Conservation (phyloP, 805 yeast genomes). For the Candida koratica region DNA sequence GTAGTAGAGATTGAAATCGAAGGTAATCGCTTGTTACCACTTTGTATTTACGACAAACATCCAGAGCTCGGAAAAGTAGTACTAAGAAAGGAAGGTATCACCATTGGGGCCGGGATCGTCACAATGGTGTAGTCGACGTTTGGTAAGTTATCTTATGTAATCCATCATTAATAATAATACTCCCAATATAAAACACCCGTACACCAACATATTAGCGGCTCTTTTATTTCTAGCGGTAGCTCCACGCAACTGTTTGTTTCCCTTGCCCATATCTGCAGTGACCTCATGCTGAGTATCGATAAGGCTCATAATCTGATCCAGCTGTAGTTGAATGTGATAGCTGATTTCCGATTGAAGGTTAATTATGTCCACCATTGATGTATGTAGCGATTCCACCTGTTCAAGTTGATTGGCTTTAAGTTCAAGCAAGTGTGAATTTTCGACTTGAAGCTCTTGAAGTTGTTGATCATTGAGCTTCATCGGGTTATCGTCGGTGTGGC, state of each 20-base stretch:
- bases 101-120: slow-evolving; percentile 64
- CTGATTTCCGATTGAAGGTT: slow-evolving; percentile 71
- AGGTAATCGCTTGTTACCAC: slow-evolving; percentile 47
- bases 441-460: slow-evolving; percentile 52
- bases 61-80: slow-evolving; percentile 63
- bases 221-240: slow-evolving; percentile 64
- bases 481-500: slow-evolving; percentile 9
- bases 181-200: slow-evolving; percentile 33
- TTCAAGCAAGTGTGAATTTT: slow-evolving; percentile 53
- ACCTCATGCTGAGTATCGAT: slow-evolving; percentile 66
- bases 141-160: no score
- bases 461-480: slow-evolving; percentile 47
- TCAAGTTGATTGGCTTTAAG: slow-evolving; percentile 57
- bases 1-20: slow-evolving; percentile 51
- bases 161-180: slow-evolving; percentile 34
- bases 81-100: slow-evolving; percentile 62
- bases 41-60: slow-evolving; percentile 46
- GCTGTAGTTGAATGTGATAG: slow-evolving; percentile 67
- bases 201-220: slow-evolving; percentile 36
- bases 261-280: slow-evolving; percentile 59
- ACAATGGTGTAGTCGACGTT: no score
- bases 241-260: slow-evolving; percentile 64
- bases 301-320: slow-evolving; percentile 60
- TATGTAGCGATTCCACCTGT: slow-evolving; percentile 57
- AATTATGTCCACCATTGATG: slow-evolving; percentile 67